phyloP scores from a whole-genome alignment of 345 rosid species.

The Durio zibethinus region DNA sequence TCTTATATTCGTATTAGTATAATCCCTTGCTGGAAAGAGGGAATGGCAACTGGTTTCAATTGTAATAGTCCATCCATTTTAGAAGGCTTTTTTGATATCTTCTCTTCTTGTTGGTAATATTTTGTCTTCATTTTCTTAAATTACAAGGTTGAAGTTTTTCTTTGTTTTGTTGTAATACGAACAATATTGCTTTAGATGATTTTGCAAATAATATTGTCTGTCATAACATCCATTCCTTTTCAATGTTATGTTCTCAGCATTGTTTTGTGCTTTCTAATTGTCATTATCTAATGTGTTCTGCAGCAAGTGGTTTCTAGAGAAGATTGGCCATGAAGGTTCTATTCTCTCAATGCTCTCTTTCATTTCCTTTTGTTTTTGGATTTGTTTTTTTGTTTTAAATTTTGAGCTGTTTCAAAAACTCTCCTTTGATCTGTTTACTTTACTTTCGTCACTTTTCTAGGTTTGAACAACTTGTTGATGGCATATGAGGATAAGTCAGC shows the following conservation, averaged over 20 bases:
- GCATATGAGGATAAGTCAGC: conserved; percentile 96
- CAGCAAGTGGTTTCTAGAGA: conserved; percentile 97
- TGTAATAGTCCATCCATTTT: not conserved
- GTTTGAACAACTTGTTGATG: conserved; percentile 76
- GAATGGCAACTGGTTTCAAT: not conserved
- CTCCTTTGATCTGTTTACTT: conserved; percentile 5
- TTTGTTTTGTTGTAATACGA: not conserved
- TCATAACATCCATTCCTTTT: not conserved
- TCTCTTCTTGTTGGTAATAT: not conserved
- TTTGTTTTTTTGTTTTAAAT: not conserved
- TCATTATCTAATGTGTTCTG: conserved; percentile 26
- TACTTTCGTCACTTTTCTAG: conserved; percentile 29
- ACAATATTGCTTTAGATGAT: not conserved
- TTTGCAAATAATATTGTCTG: not conserved
- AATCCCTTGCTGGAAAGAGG: not conserved
- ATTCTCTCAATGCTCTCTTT: conserved; percentile 10
- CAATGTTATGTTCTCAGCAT: not conserved
- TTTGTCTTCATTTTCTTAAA: not conserved
- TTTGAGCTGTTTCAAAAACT: not conserved
- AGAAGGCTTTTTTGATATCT: not conserved
- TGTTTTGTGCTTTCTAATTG: not conserved
- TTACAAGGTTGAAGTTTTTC: not conserved
- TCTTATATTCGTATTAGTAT: not conserved
- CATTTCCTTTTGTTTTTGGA: not conserved
- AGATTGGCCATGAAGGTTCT: conserved; percentile 90